phyloP scores from a whole-genome alignment of 2,329 filamentous ascomycete genomes.

The Verticillium isaacii region DNA sequence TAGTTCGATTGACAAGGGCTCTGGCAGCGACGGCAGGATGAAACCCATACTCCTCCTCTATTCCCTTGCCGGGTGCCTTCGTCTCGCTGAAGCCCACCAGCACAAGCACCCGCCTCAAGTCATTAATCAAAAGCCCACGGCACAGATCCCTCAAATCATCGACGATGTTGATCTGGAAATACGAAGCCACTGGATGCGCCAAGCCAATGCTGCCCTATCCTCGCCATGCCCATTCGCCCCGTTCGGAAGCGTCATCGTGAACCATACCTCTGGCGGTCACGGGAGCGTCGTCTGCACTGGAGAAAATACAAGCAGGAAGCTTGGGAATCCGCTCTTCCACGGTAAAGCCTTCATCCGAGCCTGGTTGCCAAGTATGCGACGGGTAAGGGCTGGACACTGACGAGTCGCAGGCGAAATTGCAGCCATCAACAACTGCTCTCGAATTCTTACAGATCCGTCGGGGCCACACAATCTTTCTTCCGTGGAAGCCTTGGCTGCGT shows the following conservation, averaged over 20 bases:
- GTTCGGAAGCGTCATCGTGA: slow-evolving; percentile 51
- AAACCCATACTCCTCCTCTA: neutral
- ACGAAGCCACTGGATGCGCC: slow-evolving; percentile 47
- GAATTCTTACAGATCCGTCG: slow-evolving; percentile 37
- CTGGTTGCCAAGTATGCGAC: neutral
- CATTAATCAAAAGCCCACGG: neutral
- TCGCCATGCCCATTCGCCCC: slow-evolving; percentile 48
- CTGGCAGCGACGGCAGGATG: neutral
- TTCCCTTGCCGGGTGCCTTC: neutral
- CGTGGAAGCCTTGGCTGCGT: slow-evolving; percentile 36
- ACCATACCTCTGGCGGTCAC: slow-evolving; percentile 39
- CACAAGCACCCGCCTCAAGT: neutral
- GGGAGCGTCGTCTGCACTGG: slow-evolving; percentile 46
- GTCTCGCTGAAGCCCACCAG: neutral
- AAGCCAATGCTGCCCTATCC: slow-evolving; percentile 39
- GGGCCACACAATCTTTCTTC: slow-evolving; percentile 38
- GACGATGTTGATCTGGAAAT: slow-evolving; percentile 24
- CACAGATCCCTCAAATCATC: neutral
- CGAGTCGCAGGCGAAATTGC: slow-evolving; percentile 41
- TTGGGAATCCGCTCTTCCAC: slow-evolving; percentile 49
- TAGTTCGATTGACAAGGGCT: too few relatives aligned
- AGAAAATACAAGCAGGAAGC: slow-evolving; percentile 36
- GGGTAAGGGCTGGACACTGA: neutral
- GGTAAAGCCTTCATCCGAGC: slow-evolving; percentile 21
- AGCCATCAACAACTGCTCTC: slow-evolving; percentile 48